phyloP scores from a whole-genome alignment of 1,284 basidiomycete species.

The Coniophora puteana region DNA sequence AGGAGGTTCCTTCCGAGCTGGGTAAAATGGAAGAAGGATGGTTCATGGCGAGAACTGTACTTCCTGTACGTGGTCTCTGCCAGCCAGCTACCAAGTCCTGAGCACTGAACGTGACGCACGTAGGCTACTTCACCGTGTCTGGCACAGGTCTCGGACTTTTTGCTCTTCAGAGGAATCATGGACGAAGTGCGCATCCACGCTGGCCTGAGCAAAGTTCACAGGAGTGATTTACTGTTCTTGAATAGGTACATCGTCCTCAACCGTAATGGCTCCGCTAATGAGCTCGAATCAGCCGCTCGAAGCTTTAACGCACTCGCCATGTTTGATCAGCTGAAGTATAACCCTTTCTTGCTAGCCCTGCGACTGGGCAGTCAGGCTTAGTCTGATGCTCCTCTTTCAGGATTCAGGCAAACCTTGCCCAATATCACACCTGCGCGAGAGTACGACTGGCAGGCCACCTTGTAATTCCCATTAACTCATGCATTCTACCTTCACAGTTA shows the following conservation, averaged over 20 bases:
- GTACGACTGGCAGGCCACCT: slow-evolving; percentile 33
- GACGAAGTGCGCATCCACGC: slow-evolving; percentile 54
- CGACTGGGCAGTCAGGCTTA: too few relatives aligned
- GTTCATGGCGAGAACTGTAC: slow-evolving; percentile 58
- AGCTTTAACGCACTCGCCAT: slow-evolving; percentile 60
- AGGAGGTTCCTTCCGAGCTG: slow-evolving; percentile 70
- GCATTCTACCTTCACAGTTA: slow-evolving; percentile 36
- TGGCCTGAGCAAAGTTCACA: slow-evolving; percentile 3
- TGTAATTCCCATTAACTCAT: slow-evolving; percentile 11
- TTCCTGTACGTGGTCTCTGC: slow-evolving; percentile 42
- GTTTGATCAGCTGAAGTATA: slow-evolving; percentile 73
- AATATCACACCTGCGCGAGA: slow-evolving; percentile 57
- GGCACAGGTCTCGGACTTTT: slow-evolving; percentile 59
- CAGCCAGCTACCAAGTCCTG: too few relatives aligned
- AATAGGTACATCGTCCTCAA: slow-evolving; percentile 68
- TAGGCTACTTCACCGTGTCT: slow-evolving; percentile 58
- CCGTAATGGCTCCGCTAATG: slow-evolving; percentile 68
- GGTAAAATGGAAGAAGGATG: slow-evolving; percentile 62
- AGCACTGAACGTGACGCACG: too few relatives aligned
- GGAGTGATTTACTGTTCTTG: slow-evolving; percentile 7
- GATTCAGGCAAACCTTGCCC: slow-evolving; percentile 58
- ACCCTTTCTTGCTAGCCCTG: slow-evolving; percentile 1
- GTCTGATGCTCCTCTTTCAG: slow-evolving; percentile 37
- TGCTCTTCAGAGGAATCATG: slow-evolving; percentile 79
- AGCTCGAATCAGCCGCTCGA: slow-evolving; percentile 61